phyloP scores from a whole-genome alignment of 352 stramenopile genomes.

The Phytophthora pini region DNA sequence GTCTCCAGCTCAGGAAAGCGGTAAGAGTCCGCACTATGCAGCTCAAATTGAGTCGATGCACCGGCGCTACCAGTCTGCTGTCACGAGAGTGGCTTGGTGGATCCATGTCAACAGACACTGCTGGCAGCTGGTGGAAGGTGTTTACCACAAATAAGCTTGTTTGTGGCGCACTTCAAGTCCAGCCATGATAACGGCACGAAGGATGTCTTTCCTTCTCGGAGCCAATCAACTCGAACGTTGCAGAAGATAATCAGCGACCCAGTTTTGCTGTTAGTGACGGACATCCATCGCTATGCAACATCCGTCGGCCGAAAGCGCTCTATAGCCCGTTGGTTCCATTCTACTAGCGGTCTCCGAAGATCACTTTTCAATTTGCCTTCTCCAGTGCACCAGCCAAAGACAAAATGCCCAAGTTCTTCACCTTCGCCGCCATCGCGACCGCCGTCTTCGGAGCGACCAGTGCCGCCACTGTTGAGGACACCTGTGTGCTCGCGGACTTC shows the following conservation, averaged over 20 bases:
- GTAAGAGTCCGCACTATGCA: slow-evolving; percentile 1
- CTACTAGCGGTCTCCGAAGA: neutral
- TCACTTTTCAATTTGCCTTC: slow-evolving; percentile 37
- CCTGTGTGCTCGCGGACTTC: slow-evolving; percentile 32
- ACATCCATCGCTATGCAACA: slow-evolving; percentile 22
- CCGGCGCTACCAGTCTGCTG: slow-evolving; percentile 20
- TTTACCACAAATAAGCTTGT: slow-evolving; percentile 20
- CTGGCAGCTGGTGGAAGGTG: slow-evolving; percentile 18
- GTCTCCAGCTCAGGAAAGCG: slow-evolving; percentile 11
- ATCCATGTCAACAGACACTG: slow-evolving; percentile 26
- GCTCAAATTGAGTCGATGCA: slow-evolving; percentile 3
- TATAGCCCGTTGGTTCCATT: slow-evolving; percentile 12
- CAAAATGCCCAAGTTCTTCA: slow-evolving; percentile 54
- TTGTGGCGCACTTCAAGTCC: slow-evolving; percentile 6
- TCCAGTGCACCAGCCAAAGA: slow-evolving; percentile 29
- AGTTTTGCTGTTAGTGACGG: slow-evolving; percentile 24
- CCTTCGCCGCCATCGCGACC: slow-evolving; percentile 29
- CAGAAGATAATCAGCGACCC: slow-evolving; percentile 14
- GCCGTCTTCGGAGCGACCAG: slow-evolving; percentile 20
- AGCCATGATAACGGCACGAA: slow-evolving; percentile 22
- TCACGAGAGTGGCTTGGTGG: slow-evolving; percentile 33
- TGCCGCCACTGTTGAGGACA: slow-evolving; percentile 34
- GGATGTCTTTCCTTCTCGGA: neutral
- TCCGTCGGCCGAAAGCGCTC: slow-evolving; percentile 1
- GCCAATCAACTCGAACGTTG: slow-evolving; percentile 15